phyloP scores from a whole-genome alignment of 2,329 filamentous ascomycete genomes.

The Ascochyta viciae-villosae region DNA sequence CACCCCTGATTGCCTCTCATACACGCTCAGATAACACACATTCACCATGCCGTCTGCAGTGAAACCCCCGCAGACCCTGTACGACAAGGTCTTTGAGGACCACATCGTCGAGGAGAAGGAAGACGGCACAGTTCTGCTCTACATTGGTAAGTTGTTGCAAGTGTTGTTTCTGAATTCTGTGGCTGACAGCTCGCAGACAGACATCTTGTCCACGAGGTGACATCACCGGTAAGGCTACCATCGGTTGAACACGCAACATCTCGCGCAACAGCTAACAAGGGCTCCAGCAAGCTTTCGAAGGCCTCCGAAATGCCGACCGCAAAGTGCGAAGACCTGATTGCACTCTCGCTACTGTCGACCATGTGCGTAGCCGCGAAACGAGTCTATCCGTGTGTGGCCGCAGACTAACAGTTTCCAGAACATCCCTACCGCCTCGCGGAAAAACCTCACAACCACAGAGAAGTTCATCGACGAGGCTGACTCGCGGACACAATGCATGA shows the following conservation, averaged over 20 bases:
- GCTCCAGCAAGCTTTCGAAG: constrained; percentile 90
- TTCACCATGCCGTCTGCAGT: constrained; percentile 77
- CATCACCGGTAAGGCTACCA: constrained; percentile 75
- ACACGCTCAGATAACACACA: constrained; percentile 12
- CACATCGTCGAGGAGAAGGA: constrained; percentile 96
- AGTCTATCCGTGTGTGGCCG: constrained; percentile 6
- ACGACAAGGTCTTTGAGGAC: constrained; percentile 95
- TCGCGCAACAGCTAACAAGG: not conserved
- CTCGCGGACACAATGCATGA: constrained; percentile 91
- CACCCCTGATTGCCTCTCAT: constrained; percentile 2
- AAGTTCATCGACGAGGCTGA: constrained; percentile 95
- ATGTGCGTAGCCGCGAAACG: constrained; percentile 67
- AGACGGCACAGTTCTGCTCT: constrained; percentile 89
- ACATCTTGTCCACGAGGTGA: constrained; percentile 98
- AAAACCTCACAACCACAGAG: constrained; percentile 90
- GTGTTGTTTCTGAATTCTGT: not conserved
- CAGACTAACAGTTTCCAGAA: constrained; percentile 65
- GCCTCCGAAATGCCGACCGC: constrained; percentile 85
- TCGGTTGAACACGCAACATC: not conserved
- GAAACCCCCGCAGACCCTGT: constrained; percentile 80
- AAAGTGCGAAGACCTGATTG: constrained; percentile 93
- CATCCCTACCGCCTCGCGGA: constrained; percentile 88
- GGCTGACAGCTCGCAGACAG: constrained; percentile 66
- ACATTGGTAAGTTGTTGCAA: constrained; percentile 73
- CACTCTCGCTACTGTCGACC: constrained; percentile 94